Evolutionary conservation across 495 filamentous ascomycete genomes (phyloP).

Genomic region (Sphaerosporella brunnea): DNA sequence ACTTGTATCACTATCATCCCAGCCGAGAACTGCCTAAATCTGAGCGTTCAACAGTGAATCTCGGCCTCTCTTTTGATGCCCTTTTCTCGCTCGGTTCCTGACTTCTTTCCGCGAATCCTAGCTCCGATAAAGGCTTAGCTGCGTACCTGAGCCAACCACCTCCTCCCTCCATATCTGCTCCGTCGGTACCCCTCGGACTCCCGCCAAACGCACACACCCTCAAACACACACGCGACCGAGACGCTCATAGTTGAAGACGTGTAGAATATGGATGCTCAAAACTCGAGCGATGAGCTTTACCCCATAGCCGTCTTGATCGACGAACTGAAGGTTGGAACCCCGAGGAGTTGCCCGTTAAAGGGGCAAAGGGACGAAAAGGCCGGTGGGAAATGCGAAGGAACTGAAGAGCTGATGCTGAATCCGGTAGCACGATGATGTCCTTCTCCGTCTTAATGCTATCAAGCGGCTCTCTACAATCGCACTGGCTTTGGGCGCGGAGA

Average conservation of each 20-base stretch:
- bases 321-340: slow-evolving; percentile 71
- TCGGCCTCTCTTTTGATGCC: background rate
- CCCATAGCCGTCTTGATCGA: slow-evolving; percentile 98
- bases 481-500: slow-evolving; percentile 80
- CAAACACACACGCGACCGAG: slow-evolving; percentile 1
- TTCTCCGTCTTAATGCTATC: slow-evolving; percentile 93
- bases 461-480: slow-evolving; percentile 95
- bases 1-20: background rate
- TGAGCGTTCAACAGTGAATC: background rate
- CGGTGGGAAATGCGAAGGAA: too few relatives aligned
- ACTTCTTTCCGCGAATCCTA: background rate
- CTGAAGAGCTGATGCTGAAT: background rate
- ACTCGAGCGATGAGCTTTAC: slow-evolving; percentile 88
- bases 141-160: slow-evolving; percentile 2
- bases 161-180: background rate
- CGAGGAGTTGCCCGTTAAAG: too few relatives aligned
- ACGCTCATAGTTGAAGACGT: background rate
- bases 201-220: slow-evolving; percentile 8
- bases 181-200: too few relatives aligned
- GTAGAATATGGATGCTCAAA: slow-evolving; percentile 46
- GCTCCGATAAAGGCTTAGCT: slow-evolving; percentile 5
- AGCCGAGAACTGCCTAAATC: background rate
- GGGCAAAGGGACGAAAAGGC: too few relatives aligned
- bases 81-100: slow-evolving; percentile 1
- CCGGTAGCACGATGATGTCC: slow-evolving; percentile 82